Evolutionary conservation across 2,329 filamentous ascomycete species (phyloP).

Genomic region (Aureobasidium namibiae): DNA sequence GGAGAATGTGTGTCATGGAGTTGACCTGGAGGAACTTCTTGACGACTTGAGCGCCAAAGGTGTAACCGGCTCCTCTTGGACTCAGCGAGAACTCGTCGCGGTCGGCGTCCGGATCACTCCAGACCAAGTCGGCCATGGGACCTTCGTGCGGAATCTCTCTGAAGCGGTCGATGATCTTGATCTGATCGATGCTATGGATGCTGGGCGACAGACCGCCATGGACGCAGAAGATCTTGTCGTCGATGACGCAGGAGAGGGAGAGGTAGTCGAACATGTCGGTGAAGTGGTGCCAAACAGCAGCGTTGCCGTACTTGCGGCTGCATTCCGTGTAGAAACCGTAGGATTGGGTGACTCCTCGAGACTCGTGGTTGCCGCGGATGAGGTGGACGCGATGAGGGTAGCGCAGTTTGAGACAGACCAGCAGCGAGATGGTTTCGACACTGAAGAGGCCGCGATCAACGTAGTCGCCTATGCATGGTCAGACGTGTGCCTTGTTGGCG

Average conservation of each 20-base stretch:
- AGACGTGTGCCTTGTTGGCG: background rate
- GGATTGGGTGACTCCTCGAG: constrained; percentile 92
- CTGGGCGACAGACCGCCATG: constrained; percentile 67
- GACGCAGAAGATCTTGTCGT: constrained; percentile 98
- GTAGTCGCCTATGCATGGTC: constrained; percentile 60
- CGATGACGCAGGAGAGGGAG: constrained; percentile 93
- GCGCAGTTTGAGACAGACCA: constrained; percentile 93
- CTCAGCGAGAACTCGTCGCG: constrained; percentile 94
- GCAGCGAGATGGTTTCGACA: constrained; percentile 95
- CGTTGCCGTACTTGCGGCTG: constrained; percentile 94
- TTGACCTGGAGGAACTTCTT: constrained; percentile 98
- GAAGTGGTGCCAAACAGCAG: constrained; percentile 98
- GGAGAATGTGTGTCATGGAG: constrained; percentile 92
- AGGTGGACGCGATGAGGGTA: constrained; percentile 93
- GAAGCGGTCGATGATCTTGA: constrained; percentile 99
- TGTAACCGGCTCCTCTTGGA: constrained; percentile 90
- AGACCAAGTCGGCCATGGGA: constrained; percentile 98
- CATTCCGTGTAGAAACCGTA: constrained; percentile 99
- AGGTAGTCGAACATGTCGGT: constrained; percentile 99
- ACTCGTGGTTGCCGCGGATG: constrained; percentile 76
- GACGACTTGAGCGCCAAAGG: constrained; percentile 94
- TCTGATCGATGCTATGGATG: constrained; percentile 98
- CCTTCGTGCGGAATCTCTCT: constrained; percentile 97
- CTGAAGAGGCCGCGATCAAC: constrained; percentile 98
- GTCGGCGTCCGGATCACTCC: constrained; percentile 97